Conservation (phyloP, 805 yeast species). For the Metschnikowia corniflorae region DNA sequence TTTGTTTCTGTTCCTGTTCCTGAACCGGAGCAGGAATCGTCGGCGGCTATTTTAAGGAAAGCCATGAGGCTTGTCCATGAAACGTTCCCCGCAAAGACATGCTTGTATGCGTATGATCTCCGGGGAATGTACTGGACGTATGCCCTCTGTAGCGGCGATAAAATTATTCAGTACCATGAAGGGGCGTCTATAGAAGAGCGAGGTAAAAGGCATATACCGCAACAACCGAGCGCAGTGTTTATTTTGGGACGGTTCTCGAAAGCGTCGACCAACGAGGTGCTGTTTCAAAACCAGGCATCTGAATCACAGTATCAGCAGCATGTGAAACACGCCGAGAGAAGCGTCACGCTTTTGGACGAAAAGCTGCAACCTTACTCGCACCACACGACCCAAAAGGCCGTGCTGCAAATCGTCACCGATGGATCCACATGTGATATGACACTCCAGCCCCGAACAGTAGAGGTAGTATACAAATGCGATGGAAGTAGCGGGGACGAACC, state of each 20-base stretch:
- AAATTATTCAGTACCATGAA: conserved; percentile 48
- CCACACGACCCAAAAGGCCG: conserved; percentile 24
- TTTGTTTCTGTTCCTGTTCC: neutral
- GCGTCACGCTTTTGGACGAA: conserved; percentile 19
- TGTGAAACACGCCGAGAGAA: conserved; percentile 24
- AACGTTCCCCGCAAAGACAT: conserved; percentile 7
- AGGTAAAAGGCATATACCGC: conserved; percentile 26
- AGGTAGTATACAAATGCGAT: conserved; percentile 56
- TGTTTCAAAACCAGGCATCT: conserved; percentile 21
- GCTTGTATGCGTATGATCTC: conserved; percentile 18
- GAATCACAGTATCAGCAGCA: conserved; percentile 10
- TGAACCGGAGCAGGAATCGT: conserved; percentile 3
- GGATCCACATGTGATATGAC: conserved; percentile 66
- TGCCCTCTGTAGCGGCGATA: conserved; percentile 47
- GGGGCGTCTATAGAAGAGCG: conserved; percentile 18
- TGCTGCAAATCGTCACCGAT: conserved; percentile 34
- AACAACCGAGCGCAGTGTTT: conserved; percentile 29
- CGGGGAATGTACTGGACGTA: conserved; percentile 53
- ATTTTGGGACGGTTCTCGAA: conserved; percentile 32
- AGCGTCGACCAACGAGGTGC: conserved; percentile 9
- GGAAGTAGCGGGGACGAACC: conserved; percentile 19
- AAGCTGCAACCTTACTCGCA: conserved; percentile 17
- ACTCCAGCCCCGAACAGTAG: conserved; percentile 47
- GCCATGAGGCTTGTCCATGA: conserved; percentile 13
- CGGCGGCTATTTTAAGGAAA: conserved; percentile 9